A percentile compares a stretch with the other conserved stretches of the same genome.
Conservation (phyloP, 1,139 yeast genomes). For the Komagataea norvegica region DNA sequence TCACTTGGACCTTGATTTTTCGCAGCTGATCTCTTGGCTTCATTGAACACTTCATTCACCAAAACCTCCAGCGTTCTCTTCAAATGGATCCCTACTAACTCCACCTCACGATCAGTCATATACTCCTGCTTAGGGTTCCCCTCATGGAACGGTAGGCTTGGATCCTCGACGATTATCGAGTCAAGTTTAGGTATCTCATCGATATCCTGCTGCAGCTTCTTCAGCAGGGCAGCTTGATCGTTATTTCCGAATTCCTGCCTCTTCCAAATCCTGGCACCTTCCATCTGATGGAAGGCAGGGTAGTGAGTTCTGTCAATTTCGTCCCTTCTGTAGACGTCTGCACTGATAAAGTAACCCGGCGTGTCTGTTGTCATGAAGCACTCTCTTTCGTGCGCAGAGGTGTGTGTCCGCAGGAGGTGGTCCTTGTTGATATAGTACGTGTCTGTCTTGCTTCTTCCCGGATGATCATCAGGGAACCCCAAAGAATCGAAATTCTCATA, state of each 20-base stretch:
- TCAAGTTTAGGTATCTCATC: conserved; percentile 64
- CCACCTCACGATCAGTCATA: conserved; percentile 67
- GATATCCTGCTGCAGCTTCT: conserved; percentile 49
- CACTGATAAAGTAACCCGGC: conserved; percentile 88
- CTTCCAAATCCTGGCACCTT: conserved; percentile 89
- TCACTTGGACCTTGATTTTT: conserved; percentile 59
- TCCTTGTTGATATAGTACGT: conserved; percentile 81
- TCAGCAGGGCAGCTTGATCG: conserved; percentile 30
- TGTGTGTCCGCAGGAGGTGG: conserved; percentile 79
- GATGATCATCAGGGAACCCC: conserved; percentile 89
- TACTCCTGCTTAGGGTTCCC: conserved; percentile 75
- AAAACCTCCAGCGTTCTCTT: conserved; percentile 81
- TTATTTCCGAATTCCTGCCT: conserved; percentile 40
- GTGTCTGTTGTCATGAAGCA: conserved; percentile 61
- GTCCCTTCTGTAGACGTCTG: conserved; percentile 94
- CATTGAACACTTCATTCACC: conserved; percentile 78
- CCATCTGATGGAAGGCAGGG: conserved; percentile 97
- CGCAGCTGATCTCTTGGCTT: conserved; percentile 67
- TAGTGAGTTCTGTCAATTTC: conserved; percentile 95
- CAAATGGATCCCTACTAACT: conserved; percentile 68
- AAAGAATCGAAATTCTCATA: conserved; percentile 84
- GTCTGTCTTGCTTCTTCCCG: conserved; percentile 89
- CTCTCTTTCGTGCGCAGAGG: conserved; percentile 93
- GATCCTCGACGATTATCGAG: conserved; percentile 70
- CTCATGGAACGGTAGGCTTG: conserved; percentile 48